Evolutionary conservation across 345 rosid species (phyloP), one percentile per base, ranked within the genome.

Genomic region (Hypericum androsaemum): DNA sequence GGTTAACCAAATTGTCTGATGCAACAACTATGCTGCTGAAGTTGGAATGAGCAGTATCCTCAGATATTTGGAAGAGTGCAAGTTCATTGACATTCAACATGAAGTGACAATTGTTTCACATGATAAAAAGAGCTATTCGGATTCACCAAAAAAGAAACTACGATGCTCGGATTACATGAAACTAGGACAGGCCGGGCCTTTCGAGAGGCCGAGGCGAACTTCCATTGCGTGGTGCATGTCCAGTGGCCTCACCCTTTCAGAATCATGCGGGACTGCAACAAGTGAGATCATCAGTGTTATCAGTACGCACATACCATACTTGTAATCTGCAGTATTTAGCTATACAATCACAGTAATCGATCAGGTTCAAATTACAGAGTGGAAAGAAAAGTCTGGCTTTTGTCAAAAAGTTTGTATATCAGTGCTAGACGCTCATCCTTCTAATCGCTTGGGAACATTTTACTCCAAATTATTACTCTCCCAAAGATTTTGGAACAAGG

Each of bases 221-320:
- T 88, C 95, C 89, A 74, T 80, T 36, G 78, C 90, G 8, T 85
- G 92, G 66, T 88, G 97, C 69, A 83, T 70, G 72, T 88, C 86
- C 7, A 61, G 57, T 0, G 92, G 84, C 69, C 83, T 70, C 60
- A 72, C 54, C 28, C 73, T 70, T 77, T 85, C 97, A 0, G 92
- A 83, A 8, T 88, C 95, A 10, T 81, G 81, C 43, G 92, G 92
- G 66, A 82, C 97, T 88, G 83, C 82, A 71, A 59, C 12, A 37
- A 41, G 4, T 35, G 53, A 2, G 12, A 2, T 32, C 14, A 5
- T 32, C 38, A 14, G n/a, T 43, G 6, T 51, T 22, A 35, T 46
- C 5, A 37, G 38, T 53, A 37, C 56, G 48, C 47, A 37, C 32
- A 22, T 32, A 60, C 15, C 5, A 32, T 7, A 7, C 5, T 50